These are phyloP conservation scores for Lecanicillium sp. DNA, from an alignment of 2,329 filamentous ascomycete species.

Conservation along the genomic window DNA sequence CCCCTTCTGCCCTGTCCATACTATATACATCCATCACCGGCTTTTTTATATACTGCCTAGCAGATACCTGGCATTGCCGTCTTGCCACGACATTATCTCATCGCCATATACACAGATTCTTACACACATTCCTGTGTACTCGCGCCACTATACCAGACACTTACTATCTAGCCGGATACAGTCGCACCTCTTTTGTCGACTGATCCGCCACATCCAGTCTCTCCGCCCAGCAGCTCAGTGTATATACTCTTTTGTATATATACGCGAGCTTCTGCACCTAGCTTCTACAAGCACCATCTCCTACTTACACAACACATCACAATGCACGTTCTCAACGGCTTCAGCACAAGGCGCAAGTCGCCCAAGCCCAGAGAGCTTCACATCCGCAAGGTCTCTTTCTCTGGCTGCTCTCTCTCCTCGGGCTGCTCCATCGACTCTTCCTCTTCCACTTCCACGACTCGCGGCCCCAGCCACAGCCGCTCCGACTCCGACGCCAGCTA, in stretches of 20 bases:
- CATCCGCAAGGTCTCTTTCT: slow-evolving; percentile 37
- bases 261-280: slow-evolving; percentile 5
- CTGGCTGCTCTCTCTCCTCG: slow-evolving; percentile 33
- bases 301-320: slow-evolving; percentile 15
- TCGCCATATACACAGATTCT: too few relatives aligned
- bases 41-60: neutral
- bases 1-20: neutral
- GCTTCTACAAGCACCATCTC: neutral
- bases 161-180: too few relatives aligned
- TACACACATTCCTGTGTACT: neutral
- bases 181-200: slow-evolving; percentile 1
- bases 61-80: neutral
- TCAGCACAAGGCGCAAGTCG: slow-evolving; percentile 31
- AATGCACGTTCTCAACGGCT: slow-evolving; percentile 33
- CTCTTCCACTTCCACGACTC: slow-evolving; percentile 24
- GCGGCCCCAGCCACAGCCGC: slow-evolving; percentile 20
- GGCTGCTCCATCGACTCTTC: slow-evolving; percentile 29
- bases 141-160: too few relatives aligned
- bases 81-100: neutral
- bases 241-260: slow-evolving; percentile 7
- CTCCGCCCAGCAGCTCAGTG: slow-evolving; percentile 4
- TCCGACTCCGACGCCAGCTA: slow-evolving; percentile 23
- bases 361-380: slow-evolving; percentile 31
- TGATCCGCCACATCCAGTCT: neutral
- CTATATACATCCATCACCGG: neutral